phyloP scores from a whole-genome alignment of 2,329 filamentous ascomycete species.

The Aspergillus sojae region DNA sequence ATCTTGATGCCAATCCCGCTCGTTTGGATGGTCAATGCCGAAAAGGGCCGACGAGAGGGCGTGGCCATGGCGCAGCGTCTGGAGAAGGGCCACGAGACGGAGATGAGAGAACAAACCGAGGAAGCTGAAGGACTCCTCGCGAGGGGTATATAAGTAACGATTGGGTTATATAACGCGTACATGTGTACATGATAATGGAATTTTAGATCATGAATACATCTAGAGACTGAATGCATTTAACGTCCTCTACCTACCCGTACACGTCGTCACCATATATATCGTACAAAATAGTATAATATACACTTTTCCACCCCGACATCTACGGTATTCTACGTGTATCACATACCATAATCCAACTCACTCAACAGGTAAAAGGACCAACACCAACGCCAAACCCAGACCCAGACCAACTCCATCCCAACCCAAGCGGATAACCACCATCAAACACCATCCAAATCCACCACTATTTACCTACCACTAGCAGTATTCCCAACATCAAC shows the following conservation, averaged over 20 bases:
- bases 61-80: slow-evolving; percentile 33
- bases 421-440: not conserved
- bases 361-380: not conserved
- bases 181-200: not conserved
- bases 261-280: too few relatives aligned
- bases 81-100: slow-evolving; percentile 15
- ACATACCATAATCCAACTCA: not conserved
- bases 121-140: slow-evolving; percentile 35
- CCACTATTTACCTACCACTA: not conserved
- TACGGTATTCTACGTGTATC: not conserved
- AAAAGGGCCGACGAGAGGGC: slow-evolving; percentile 38
- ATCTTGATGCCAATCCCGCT: slow-evolving; percentile 79
- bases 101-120: slow-evolving; percentile 18
- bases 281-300: too few relatives aligned
- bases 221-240: not conserved
- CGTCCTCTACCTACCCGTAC: not conserved
- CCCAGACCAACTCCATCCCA: not conserved
- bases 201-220: slow-evolving; percentile 1
- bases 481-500: not conserved
- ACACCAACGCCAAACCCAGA: too few relatives aligned
- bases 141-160: slow-evolving; percentile 11
- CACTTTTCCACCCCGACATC: too few relatives aligned
- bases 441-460: not conserved
- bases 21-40: slow-evolving; percentile 68
- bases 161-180: not conserved